Conservation (phyloP, 495 filamentous ascomycete species). For the Lasiosphaeria miniovina region DNA sequence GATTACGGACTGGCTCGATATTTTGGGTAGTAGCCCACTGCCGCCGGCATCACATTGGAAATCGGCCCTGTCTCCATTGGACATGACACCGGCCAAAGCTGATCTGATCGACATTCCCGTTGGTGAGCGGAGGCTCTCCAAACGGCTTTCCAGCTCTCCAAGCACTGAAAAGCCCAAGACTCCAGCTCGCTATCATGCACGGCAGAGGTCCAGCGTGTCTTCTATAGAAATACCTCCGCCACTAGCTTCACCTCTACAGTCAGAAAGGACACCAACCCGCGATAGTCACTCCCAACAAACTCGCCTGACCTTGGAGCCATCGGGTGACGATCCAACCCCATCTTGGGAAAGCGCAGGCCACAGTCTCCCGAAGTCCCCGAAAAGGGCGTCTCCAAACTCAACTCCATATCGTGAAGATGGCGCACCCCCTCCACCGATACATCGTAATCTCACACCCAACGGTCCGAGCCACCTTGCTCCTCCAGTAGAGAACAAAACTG, state of each 20-base stretch:
- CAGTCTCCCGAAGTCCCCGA: slow-evolving; percentile 34
- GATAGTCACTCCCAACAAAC: slow-evolving; percentile 24
- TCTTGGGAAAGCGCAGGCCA: slow-evolving; percentile 25
- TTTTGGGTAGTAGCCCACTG: slow-evolving; percentile 72
- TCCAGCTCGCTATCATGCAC: slow-evolving; percentile 25
- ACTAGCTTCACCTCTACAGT: slow-evolving; percentile 21
- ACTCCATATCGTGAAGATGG: slow-evolving; percentile 40
- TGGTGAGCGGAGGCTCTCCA: slow-evolving; percentile 56
- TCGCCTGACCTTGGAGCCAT: not conserved
- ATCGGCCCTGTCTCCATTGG: slow-evolving; percentile 30
- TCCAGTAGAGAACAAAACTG: slow-evolving; percentile 42
- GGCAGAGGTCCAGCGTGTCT: slow-evolving; percentile 18
- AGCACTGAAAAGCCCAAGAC: slow-evolving; percentile 23
- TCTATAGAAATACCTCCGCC: slow-evolving; percentile 5
- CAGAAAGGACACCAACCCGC: slow-evolving; percentile 31
- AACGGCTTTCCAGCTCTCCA: slow-evolving; percentile 13
- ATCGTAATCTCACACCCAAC: slow-evolving; percentile 46
- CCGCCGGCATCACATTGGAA: slow-evolving; percentile 57
- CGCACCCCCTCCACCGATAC: slow-evolving; percentile 49
- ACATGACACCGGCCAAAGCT: slow-evolving; percentile 45
- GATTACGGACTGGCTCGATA: slow-evolving; percentile 79
- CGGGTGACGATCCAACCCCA: slow-evolving; percentile 5
- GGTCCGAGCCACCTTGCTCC: slow-evolving; percentile 45
- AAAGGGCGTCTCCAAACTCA: slow-evolving; percentile 42
- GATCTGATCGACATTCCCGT: slow-evolving; percentile 66